A percentile compares a stretch with the other conserved stretches of the same genome.
These are phyloP conservation scores for Glycine latifolia DNA, from an alignment of 306 rosid genomes.

Conservation along the genomic window DNA sequence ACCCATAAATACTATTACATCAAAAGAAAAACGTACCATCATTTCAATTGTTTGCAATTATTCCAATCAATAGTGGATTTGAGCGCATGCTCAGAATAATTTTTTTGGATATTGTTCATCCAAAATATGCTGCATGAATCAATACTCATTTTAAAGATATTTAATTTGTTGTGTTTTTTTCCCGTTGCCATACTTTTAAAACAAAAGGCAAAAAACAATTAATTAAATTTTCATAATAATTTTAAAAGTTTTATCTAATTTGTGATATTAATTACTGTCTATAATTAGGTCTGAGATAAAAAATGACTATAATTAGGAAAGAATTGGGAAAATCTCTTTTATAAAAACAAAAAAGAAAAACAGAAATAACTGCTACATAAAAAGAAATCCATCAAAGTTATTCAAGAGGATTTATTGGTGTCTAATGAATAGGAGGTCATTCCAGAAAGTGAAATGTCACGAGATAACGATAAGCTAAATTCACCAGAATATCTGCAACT, in stretches of 20 bases:
- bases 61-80: conserved; percentile 41
- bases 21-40: conserved; percentile 38
- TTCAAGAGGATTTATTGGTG: conserved; percentile 4
- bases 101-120: conserved; percentile 31
- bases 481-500: conserved; percentile 3
- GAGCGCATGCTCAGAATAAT: conserved; percentile 39
- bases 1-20: conserved; percentile 34
- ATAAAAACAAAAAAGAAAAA: not conserved
- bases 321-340: not conserved
- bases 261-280: not conserved
- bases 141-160: conserved; percentile 1
- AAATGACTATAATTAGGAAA: not conserved
- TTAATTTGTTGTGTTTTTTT: conserved; percentile 1
- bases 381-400: not conserved
- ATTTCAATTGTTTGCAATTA: conserved; percentile 49
- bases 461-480: conserved; percentile 23
- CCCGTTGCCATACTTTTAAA: not conserved
- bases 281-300: not conserved
- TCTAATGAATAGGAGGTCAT: not conserved
- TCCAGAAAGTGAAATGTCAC: conserved; percentile 2
- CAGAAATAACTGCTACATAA: not conserved
- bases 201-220: not conserved
- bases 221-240: not conserved
- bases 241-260: not conserved
- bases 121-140: conserved; percentile 25